Percentiles rank a stretch among this genome's conserved stretches.
Evolutionary conservation across 1,139 yeast species (phyloP).

Genomic region (Debaryomycetaceae sp.): DNA sequence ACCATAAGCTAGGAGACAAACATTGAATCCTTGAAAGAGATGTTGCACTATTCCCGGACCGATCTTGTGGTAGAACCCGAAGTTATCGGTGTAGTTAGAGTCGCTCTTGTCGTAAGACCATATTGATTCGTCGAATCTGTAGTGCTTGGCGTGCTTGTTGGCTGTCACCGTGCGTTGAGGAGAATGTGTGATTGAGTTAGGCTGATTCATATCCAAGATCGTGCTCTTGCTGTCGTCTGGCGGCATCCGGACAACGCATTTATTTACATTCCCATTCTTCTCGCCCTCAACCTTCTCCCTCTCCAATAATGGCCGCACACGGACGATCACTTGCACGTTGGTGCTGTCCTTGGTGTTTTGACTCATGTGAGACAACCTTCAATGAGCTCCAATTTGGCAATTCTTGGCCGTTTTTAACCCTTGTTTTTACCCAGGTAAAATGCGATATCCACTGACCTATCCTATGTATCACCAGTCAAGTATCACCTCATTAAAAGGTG

Average conservation of each 20-base stretch:
- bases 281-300: constrained; percentile 24
- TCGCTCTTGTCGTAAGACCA: constrained; percentile 49
- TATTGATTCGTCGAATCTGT: constrained; percentile 55
- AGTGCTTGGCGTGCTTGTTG: constrained; percentile 25
- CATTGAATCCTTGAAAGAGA: constrained; percentile 65
- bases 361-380: background rate
- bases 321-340: constrained; percentile 42
- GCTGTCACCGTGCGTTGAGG: background rate
- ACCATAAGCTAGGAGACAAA: constrained; percentile 75
- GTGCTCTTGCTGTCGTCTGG: constrained; percentile 17
- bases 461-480: too few species aligned
- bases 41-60: constrained; percentile 63
- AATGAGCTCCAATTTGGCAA: too few species aligned
- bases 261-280: constrained; percentile 2
- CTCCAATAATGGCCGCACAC: constrained; percentile 43
- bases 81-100: constrained; percentile 43
- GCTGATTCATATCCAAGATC: constrained; percentile 11
- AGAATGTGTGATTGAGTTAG: background rate
- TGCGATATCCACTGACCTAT: too few species aligned
- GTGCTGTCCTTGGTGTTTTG: constrained; percentile 6
- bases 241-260: constrained; percentile 32
- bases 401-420: too few species aligned
- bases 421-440: too few species aligned
- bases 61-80: constrained; percentile 44
- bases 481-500: too few species aligned